Evolutionary conservation across 495 filamentous ascomycete species (phyloP).

Genomic region (Peziza echinospora): DNA sequence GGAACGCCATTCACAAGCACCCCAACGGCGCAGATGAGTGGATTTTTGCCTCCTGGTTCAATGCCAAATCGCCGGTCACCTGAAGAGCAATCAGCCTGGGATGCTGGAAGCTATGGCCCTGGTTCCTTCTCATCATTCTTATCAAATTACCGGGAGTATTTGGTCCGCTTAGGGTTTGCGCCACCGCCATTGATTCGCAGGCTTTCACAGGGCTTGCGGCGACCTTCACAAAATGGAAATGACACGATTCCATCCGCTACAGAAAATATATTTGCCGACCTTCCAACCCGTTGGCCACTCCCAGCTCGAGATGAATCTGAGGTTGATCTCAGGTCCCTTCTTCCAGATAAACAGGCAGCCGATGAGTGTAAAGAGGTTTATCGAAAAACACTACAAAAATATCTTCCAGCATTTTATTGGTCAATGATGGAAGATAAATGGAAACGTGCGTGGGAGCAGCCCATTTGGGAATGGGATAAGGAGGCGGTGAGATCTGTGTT

Average conservation of each 20-base stretch:
- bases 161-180: background rate
- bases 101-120: background rate
- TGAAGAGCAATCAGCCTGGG: background rate
- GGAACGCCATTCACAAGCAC: no score
- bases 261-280: background rate
- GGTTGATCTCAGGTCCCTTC: conserved; percentile 14
- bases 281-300: background rate
- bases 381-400: conserved; percentile 11
- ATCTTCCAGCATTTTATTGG: conserved; percentile 17
- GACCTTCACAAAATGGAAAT: background rate
- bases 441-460: conserved; percentile 12
- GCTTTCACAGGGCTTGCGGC: background rate
- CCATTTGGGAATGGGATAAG: conserved; percentile 16
- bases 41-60: no score
- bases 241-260: background rate
- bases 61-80: no score
- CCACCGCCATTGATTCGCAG: background rate
- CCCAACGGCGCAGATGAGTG: no score
- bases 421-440: conserved; percentile 14
- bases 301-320: background rate
- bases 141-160: background rate
- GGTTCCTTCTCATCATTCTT: background rate
- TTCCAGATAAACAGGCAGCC: conserved; percentile 12
- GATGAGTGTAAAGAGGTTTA: conserved; percentile 13
- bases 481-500: conserved; percentile 16